These are phyloP conservation scores for Erodium trifolium DNA, from an alignment of 441 rosid species.

Conservation along the genomic window DNA sequence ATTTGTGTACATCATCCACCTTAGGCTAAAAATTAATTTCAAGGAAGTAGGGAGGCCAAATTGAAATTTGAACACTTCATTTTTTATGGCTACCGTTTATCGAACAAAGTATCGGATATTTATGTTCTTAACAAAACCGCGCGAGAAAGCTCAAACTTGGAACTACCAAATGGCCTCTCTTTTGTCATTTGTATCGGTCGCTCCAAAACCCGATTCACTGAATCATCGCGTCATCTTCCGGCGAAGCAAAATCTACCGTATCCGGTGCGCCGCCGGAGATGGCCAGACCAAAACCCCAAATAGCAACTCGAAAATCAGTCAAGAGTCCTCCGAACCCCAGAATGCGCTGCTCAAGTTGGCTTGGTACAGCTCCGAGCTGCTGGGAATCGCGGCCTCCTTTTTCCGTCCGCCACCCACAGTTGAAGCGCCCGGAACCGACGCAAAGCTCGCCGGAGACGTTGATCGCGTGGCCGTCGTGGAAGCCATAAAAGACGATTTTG, in stretches of 20 bases:
- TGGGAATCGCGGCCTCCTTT: constrained; percentile 79
- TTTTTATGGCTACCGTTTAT: constrained; percentile 16
- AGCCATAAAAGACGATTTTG: constrained; percentile 60
- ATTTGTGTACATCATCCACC: too few relatives aligned
- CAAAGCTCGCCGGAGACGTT: constrained; percentile 36
- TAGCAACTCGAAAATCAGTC: constrained; percentile 25
- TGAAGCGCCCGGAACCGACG: constrained; percentile 20
- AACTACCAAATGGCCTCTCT: constrained; percentile 31
- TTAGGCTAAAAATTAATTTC: too few relatives aligned
- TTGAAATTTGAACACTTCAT: neutral
- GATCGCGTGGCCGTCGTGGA: constrained; percentile 53
- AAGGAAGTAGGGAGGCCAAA: neutral
- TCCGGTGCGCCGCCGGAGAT: constrained; percentile 28
- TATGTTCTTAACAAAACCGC: neutral
- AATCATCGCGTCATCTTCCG: constrained; percentile 14
- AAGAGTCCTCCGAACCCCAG: constrained; percentile 35
- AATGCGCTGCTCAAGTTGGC: constrained; percentile 71
- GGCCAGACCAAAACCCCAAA: constrained; percentile 20
- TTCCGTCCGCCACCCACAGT: constrained; percentile 38
- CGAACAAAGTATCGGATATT: constrained; percentile 17
- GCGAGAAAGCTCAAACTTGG: too few relatives aligned
- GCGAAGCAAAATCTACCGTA: constrained; percentile 22
- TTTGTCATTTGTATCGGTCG: constrained; percentile 26
- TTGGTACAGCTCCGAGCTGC: constrained; percentile 90
- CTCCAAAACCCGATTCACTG: constrained; percentile 25